These are phyloP conservation scores for Podila horticola DNA, from an alignment of 192 early-diverging fungal genomes.

Conservation along the genomic window DNA sequence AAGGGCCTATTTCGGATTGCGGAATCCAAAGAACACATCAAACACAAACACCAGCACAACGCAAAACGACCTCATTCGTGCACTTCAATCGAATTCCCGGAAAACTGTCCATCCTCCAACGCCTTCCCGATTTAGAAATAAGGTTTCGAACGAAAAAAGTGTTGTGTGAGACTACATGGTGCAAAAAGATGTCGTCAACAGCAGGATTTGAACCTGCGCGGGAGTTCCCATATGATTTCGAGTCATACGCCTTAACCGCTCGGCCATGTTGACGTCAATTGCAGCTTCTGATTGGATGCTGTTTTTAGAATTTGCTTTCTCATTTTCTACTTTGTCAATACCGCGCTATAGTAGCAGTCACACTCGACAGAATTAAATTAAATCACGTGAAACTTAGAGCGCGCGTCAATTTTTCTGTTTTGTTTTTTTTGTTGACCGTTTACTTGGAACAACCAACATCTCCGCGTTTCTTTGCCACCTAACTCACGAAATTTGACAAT, in stretches of 20 bases:
- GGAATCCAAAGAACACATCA: no score
- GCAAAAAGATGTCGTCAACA: conserved; percentile 46
- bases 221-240: conserved; percentile 62
- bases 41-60: no score
- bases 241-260: conserved; percentile 65
- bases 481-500: not conserved
- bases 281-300: not conserved
- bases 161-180: no score
- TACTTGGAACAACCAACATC: not conserved
- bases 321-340: no score
- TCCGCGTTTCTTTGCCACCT: not conserved
- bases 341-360: no score
- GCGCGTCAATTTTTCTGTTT: not conserved
- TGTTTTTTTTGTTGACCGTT: not conserved
- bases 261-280: conserved; percentile 51
- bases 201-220: conserved; percentile 68
- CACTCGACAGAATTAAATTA: no score
- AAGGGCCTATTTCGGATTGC: not conserved
- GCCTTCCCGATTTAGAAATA: not conserved
- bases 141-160: conserved; percentile 7
- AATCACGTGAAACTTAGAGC: not conserved
- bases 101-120: conserved; percentile 8
- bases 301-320: no score
- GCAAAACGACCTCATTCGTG: no score
- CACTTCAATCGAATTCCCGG: no score